Conservation (phyloP, 306 rosid genomes). For the Potentilla sterilis region DNA sequence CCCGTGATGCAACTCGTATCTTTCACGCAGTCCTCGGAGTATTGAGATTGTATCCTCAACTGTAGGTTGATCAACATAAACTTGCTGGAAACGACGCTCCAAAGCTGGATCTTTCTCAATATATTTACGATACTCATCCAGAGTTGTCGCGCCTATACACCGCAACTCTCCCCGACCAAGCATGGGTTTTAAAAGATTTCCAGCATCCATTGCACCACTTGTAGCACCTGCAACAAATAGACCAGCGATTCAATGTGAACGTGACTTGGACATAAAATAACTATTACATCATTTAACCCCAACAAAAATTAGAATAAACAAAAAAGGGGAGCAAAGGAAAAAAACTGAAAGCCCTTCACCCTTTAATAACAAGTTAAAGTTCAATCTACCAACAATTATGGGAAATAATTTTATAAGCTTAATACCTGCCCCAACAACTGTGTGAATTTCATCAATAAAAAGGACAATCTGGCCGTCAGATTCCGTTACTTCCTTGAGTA, state of each 20-base stretch:
- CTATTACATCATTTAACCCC: too few species aligned
- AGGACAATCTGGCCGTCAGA: slow-evolving; percentile 93
- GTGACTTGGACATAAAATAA: not conserved
- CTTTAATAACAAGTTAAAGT: not conserved
- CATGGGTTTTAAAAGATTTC: slow-evolving; percentile 98
- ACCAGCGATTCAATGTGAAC: slow-evolving; percentile 4
- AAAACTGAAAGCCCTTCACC: not conserved
- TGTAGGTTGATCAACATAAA: slow-evolving; percentile 92
- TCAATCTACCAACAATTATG: too few species aligned
- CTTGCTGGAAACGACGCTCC: slow-evolving; percentile 98
- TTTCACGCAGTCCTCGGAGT: slow-evolving; percentile 89
- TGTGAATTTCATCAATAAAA: slow-evolving; percentile 96
- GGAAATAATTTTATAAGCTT: slow-evolving; percentile 8
- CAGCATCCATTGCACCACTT: slow-evolving; percentile 99
- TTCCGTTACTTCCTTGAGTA: slow-evolving; percentile 95
- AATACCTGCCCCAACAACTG: slow-evolving; percentile 98
- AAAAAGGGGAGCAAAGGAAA: not conserved
- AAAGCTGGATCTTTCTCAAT: slow-evolving; percentile 98
- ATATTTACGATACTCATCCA: slow-evolving; percentile 92
- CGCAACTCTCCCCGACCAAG: slow-evolving; percentile 98
- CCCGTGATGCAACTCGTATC: slow-evolving; percentile 98
- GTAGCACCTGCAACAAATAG: slow-evolving; percentile 73
- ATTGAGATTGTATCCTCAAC: slow-evolving; percentile 89
- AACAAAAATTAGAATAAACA: not conserved
- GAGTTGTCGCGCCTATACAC: slow-evolving; percentile 95